Evolutionary conservation across 805 yeast species (phyloP).

Genomic region (Lachancea kluyveri): DNA sequence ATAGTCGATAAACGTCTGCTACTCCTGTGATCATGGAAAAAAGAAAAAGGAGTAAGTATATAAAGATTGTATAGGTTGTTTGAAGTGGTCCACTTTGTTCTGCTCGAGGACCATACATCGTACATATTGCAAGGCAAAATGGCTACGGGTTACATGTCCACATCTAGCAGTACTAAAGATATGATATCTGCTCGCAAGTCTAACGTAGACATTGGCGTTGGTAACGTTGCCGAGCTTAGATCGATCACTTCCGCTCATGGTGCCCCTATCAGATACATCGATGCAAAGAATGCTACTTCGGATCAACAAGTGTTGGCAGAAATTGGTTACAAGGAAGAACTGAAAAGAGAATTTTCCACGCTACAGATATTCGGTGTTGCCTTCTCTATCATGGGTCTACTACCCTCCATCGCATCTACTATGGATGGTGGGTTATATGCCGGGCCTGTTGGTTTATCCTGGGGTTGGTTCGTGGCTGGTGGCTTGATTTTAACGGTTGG

Average conservation of each 20-base stretch:
- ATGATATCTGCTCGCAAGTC: conserved; percentile 3
- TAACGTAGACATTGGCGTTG: conserved; percentile 6
- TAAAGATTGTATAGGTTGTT: too few relatives aligned
- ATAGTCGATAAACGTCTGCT: too few relatives aligned
- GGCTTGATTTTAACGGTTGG: conserved; percentile 49
- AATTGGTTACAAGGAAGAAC: conserved; percentile 65
- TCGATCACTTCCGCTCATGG: conserved; percentile 15
- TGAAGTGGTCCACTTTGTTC: too few relatives aligned
- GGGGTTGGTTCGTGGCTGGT: conserved; percentile 66
- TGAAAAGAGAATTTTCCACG: conserved; percentile 52
- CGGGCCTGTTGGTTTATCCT: conserved; percentile 52
- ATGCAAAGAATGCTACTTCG: conserved; percentile 12
- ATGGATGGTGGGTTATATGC: conserved; percentile 30
- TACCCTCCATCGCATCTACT: conserved; percentile 52
- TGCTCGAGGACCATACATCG: too few relatives aligned
- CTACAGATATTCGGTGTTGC: conserved; percentile 63
- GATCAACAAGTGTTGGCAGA: conserved; percentile 18
- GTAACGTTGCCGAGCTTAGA: conserved; percentile 9
- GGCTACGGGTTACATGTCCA: conserved; percentile 2
- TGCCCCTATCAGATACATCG: conserved; percentile 15
- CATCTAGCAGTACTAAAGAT: conserved; percentile 7
- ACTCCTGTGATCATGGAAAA: too few relatives aligned
- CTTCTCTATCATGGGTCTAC: conserved; percentile 59
- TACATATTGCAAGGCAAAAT: too few relatives aligned
- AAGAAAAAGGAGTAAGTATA: too few relatives aligned